Percentiles rank a stretch among this genome's conserved stretches.
phyloP scores from a whole-genome alignment of 768 basidiomycete genomes.

The Hypholoma fasciculare region DNA sequence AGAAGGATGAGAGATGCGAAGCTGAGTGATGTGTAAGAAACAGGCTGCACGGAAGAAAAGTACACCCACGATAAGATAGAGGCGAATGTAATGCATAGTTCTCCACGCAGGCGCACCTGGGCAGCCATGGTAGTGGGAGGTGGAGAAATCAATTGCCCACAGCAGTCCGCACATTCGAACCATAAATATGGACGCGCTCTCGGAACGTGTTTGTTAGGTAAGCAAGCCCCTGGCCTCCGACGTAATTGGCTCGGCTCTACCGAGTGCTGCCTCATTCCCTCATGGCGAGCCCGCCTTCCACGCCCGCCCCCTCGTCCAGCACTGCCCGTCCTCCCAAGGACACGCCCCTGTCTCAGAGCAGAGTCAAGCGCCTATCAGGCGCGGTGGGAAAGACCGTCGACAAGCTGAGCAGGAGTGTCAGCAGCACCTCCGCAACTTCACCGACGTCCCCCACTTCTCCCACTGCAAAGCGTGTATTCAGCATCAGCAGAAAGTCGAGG shows the following conservation, averaged over 20 bases:
- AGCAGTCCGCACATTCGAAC: constrained; percentile 7
- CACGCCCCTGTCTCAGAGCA: constrained; percentile 37
- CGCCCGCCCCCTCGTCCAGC: constrained; percentile 24
- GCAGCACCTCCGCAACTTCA: constrained; percentile 33
- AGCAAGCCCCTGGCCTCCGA: constrained; percentile 11
- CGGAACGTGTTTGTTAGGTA: constrained; percentile 35
- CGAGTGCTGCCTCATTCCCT: constrained; percentile 13
- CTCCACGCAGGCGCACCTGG: constrained; percentile 58
- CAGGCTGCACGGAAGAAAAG: constrained; percentile 10
- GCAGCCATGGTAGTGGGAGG: constrained; percentile 15
- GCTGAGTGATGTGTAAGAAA: constrained; percentile 21
- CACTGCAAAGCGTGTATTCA: constrained; percentile 53
- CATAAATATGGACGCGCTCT: constrained; percentile 9
- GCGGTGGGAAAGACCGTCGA: constrained; percentile 61
- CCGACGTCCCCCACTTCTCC: constrained; percentile 31
- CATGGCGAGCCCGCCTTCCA: constrained; percentile 26
- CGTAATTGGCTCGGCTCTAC: constrained; percentile 5
- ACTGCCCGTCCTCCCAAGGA: constrained; percentile 22
- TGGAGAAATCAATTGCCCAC: constrained; percentile 8
- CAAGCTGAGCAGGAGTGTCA: constrained; percentile 62
- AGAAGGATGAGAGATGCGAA: constrained; percentile 59
- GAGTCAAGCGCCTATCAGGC: constrained; percentile 51
- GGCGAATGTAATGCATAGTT: constrained; percentile 73
- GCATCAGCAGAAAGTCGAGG: constrained; percentile 53
- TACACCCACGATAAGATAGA: constrained; percentile 68